Base-by-base conservation (phyloP, 2,329 filamentous ascomycete species). In the Neoascochyta sp. region DNA sequence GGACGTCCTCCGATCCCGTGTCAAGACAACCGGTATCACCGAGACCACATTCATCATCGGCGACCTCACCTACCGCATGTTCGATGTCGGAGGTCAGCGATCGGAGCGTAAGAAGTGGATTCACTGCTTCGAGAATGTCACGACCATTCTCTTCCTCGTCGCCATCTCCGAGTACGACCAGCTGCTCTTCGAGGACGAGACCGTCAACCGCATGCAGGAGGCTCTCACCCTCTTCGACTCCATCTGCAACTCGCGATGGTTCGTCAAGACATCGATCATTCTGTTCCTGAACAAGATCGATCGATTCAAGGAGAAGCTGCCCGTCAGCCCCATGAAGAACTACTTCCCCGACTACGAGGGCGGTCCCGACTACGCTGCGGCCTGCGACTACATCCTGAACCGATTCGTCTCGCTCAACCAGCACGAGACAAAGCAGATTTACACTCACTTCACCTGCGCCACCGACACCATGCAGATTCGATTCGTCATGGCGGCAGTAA, bases 71-170 rank as follows among this genome's bases (percentile, higher is more conserved):
- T 95, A 95, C 72, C 81, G 88, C 49, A 95, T 95, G 89, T 95
- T 95, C 68, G 89, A 95, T 57, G 89, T 95, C 24, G 89, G 89
- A 75, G 90, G 89, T 46, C 89, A 95, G 68, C 80, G 89, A 63
- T 95, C 87, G 5, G 89, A 95, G 69, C 82, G 89, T 63, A 95
- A 95, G 83, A 95, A 95, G 79, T 95, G 89, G 89, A 95, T 95
- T 53, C 89, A 95, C 72, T 95, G 89, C 71, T 95, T 95, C 67
- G 89, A 95, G 72, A 95, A 95, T 55, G 89, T 95, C 57, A 95
- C 88, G 7, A 94, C 89, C 7, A 94, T 95, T 52, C 83, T 95
- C 21, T 95, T 95, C 80, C 71, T 95, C 33, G 90, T 95, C 48
- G 90, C 90, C 66, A 95, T 95, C 52, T 95, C 88, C 49, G 89